Evolutionary conservation across 306 rosid genomes (phyloP), one percentile per base, ranked within the genome.

Genomic region (Rosa persica): DNA sequence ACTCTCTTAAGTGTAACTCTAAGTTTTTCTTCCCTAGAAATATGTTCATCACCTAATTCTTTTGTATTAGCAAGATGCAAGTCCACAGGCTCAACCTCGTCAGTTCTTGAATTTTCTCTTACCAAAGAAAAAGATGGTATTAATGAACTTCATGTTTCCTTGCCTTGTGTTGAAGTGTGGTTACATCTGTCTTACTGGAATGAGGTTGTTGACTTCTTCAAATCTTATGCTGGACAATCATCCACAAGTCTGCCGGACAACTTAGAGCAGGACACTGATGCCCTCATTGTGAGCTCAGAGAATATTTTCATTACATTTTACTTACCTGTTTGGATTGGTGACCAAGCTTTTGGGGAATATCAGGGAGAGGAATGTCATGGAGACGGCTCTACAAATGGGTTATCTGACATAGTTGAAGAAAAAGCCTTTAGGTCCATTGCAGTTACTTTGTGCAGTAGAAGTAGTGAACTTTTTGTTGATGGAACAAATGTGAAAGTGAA

Each of bases 91-190:
- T 52, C 72, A 36, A 76, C 86, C 48, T 70, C 81, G 43, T 48
- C 80, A 60, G 97, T 84, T 72, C 87, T 93, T 78, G 78, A 84
- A 48, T 80, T 92, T 72, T 86, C 86, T 78, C 70, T 95, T 76
- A 78, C 85, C 44, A 85, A 82, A 82, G 83, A 88, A 84, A 47
- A 71, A 81, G 82, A 86, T 57, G 83, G 85, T 58, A 80, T 48
- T 65, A 79, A 78, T 83, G 91, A 85, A 79, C 82, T 95, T 22
- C 27, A 19, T 75, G 70, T 92, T 82, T 87, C 86, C 71, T 90
- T 92, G 80, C 88, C 93, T 7, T 87, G 96, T 49, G 77, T 92
- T 70, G 90, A 89, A 79, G 80, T 95, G 80, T 92, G 98, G 98
- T 84, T 91, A 75, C 86, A 89, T 81, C 70, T 89, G 79, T 82